phyloP scores from a whole-genome alignment of 169 alveolate genomes.

The Cryptosporidium parvum region DNA sequence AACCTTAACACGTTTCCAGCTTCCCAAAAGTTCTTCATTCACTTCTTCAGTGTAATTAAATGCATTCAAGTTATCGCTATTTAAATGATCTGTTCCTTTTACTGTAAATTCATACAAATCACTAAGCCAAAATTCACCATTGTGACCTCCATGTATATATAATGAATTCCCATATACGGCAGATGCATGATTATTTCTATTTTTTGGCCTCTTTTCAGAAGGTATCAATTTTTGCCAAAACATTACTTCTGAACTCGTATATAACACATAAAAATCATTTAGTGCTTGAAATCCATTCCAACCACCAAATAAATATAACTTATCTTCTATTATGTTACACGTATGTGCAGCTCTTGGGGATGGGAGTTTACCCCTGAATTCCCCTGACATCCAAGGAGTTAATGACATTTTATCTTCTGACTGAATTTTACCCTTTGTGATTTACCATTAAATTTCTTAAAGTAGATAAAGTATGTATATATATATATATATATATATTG shows the following conservation, averaged over 20 bases:
- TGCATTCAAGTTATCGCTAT: conserved; percentile 40
- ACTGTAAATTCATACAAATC: conserved; percentile 83
- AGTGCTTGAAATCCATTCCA: conserved; percentile 83
- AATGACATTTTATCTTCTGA: neutral
- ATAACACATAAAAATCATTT: conserved; percentile 83
- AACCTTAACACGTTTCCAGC: conserved; percentile 78
- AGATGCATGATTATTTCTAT: conserved; percentile 83
- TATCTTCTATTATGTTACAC: conserved; percentile 81
- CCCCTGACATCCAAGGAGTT: conserved; percentile 75
- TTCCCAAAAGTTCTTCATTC: conserved; percentile 74
- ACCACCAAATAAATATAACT: conserved; percentile 82
- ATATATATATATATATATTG: no score
- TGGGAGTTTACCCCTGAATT: conserved; percentile 80
- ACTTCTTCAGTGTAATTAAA: neutral
- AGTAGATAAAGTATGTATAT: neutral
- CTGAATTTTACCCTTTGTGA: neutral
- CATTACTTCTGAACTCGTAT: conserved; percentile 74
- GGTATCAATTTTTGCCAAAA: conserved; percentile 81
- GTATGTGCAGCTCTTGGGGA: conserved; percentile 86
- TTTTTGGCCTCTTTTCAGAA: conserved; percentile 76
- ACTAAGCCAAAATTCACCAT: conserved; percentile 80
- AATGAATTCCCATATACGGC: conserved; percentile 75
- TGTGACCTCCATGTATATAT: conserved; percentile 83
- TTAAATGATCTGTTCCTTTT: conserved; percentile 46
- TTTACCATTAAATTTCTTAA: neutral